A percentile compares a stretch with the other conserved stretches of the same genome.
Conservation (phyloP, 805 yeast species). For the Wickerhamiella parazyma region DNA sequence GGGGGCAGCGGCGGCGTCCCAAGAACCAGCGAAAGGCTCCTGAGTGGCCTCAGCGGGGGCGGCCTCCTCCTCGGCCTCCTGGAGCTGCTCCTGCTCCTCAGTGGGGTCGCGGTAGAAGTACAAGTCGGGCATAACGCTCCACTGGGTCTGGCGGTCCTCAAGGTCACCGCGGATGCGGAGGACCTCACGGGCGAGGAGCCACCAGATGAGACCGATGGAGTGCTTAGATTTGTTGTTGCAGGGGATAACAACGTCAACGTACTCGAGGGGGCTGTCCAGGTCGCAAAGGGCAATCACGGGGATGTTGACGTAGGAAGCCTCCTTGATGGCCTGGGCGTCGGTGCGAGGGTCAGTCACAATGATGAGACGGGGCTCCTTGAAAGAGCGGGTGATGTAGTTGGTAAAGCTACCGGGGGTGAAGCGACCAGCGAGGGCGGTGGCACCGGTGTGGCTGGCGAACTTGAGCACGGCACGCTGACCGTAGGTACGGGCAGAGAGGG, state of each 20-base stretch:
- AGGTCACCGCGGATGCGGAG: conserved; percentile 96
- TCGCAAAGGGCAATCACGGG: conserved; percentile 99
- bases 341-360: conserved; percentile 99
- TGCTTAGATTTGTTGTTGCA: conserved; percentile 99
- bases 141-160: conserved; percentile 89
- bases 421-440: conserved; percentile 99
- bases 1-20: conserved; percentile 24
- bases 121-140: conserved; percentile 99
- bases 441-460: conserved; percentile 99
- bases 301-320: conserved; percentile 98
- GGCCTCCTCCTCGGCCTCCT: conserved; percentile 49
- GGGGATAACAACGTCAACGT: conserved; percentile 99
- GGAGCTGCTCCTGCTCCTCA: conserved; percentile 76
- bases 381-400: conserved; percentile 98
- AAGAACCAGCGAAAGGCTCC: conserved; percentile 29
- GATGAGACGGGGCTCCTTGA: conserved; percentile 99
- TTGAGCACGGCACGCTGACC: conserved; percentile 99
- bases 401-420: conserved; percentile 99
- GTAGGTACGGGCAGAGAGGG: conserved; percentile 96
- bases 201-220: conserved; percentile 99
- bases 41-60: conserved; percentile 52
- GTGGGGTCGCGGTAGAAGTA: conserved; percentile 99
- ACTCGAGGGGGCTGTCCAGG: conserved; percentile 98
- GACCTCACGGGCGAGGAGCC: conserved; percentile 98
- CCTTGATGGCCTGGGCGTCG: conserved; percentile 99